phyloP scores from a whole-genome alignment of 2,329 filamentous ascomycete species.

The Diplocarpon mali region DNA sequence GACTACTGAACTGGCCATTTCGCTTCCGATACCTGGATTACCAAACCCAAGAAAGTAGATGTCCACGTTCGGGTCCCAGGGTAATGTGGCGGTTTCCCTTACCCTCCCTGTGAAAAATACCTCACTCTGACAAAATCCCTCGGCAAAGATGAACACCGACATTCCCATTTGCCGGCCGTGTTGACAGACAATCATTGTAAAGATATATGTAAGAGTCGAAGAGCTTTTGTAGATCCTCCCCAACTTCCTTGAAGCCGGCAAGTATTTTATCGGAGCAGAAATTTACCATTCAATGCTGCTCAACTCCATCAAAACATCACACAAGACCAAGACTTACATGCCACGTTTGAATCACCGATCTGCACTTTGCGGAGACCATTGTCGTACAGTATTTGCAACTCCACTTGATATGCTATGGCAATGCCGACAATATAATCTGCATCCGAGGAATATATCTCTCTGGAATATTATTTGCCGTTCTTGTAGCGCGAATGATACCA shows the following conservation, averaged over 20 bases:
- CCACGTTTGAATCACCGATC: slow-evolving; percentile 1
- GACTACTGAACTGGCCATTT: no score
- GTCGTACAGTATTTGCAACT: neutral
- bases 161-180: neutral
- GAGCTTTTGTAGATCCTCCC: neutral
- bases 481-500: neutral
- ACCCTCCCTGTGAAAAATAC: neutral
- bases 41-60: slow-evolving; percentile 25
- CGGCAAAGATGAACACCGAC: neutral
- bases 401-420: neutral
- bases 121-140: neutral
- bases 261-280: neutral
- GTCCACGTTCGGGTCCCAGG: neutral
- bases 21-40: no score
- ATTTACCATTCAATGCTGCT: neutral
- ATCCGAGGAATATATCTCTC: neutral
- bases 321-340: slow-evolving; percentile 19
- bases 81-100: neutral
- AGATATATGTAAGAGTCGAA: neutral
- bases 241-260: slow-evolving; percentile 33
- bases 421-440: neutral
- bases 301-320: no score
- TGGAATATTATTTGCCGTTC: neutral
- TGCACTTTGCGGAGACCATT: slow-evolving; percentile 1
- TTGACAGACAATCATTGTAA: neutral